Conservation (phyloP, 2,329 filamentous ascomycete species). For the Cylindrodendrum hubeiense region DNA sequence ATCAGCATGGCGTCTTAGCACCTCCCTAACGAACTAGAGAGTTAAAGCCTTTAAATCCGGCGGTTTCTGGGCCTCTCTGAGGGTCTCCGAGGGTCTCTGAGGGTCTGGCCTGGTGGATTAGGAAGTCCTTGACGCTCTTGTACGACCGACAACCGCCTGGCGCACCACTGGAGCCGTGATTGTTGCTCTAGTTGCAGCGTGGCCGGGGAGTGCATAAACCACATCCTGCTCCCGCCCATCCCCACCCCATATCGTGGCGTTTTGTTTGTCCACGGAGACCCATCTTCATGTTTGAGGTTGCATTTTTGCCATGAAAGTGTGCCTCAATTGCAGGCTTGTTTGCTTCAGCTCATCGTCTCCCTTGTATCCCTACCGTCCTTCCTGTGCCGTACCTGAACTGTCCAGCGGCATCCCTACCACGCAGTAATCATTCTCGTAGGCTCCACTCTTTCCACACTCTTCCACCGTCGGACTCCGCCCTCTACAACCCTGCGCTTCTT, state of each 20-base stretch:
- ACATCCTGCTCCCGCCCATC: constrained; percentile 7
- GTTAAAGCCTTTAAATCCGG: neutral
- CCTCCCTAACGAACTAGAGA: neutral
- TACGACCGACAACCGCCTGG: neutral
- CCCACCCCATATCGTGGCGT: constrained; percentile 24
- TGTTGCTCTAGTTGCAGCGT: neutral
- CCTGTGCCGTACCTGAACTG: constrained; percentile 2
- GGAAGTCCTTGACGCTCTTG: neutral
- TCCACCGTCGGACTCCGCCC: constrained; percentile 23
- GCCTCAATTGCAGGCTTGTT: constrained; percentile 31
- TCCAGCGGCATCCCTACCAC: constrained; percentile 6
- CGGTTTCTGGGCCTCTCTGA: neutral
- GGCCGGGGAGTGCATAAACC: constrained; percentile 9
- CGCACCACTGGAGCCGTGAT: neutral
- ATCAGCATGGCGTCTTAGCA: neutral
- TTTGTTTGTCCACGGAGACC: constrained; percentile 30
- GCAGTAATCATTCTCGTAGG: constrained; percentile 2
- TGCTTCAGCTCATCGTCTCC: constrained; percentile 6
- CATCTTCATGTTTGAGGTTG: constrained; percentile 35
- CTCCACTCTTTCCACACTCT: constrained; percentile 27
- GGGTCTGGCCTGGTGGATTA: neutral
- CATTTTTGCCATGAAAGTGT: constrained; percentile 33
- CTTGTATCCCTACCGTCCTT: constrained; percentile 10
- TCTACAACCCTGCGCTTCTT: constrained; percentile 32
- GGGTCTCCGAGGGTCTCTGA: neutral